These are phyloP conservation scores for Fusarium buharicum DNA, from an alignment of 2,329 filamentous ascomycete genomes.

Conservation along the genomic window DNA sequence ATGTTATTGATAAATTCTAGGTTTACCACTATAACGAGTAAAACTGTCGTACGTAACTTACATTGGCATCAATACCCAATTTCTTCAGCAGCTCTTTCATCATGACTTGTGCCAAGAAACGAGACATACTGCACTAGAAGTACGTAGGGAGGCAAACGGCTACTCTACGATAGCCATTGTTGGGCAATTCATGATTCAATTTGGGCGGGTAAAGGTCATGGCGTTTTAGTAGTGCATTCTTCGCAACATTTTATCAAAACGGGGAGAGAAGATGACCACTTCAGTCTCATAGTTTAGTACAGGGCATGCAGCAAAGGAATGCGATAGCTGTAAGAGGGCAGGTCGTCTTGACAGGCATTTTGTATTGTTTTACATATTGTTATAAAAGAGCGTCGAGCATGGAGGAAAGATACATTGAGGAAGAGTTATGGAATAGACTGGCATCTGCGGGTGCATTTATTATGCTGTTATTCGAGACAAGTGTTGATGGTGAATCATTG, in stretches of 20 bases:
- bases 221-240: conserved; percentile 44
- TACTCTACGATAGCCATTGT: conserved; percentile 15
- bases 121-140: conserved; percentile 12
- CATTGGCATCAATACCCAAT: conserved; percentile 19
- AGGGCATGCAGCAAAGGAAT: background rate
- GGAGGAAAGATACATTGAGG: background rate
- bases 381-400: conserved; percentile 10
- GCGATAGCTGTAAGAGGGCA: background rate
- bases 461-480: conserved; percentile 1
- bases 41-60: conserved; percentile 38
- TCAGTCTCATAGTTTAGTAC: conserved; percentile 1
- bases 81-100: conserved; percentile 15
- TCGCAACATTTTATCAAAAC: conserved; percentile 16
- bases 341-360: conserved; percentile 1
- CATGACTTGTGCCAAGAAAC: conserved; percentile 26
- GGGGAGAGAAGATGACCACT: conserved; percentile 7
- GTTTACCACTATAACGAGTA: conserved; percentile 93
- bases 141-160: background rate
- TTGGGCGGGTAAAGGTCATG: conserved; percentile 39
- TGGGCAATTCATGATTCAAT: conserved; percentile 32
- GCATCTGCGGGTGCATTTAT: conserved; percentile 4
- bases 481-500: background rate
- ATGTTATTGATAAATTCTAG: conserved; percentile 55
- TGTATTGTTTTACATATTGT: conserved; percentile 11
- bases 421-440: conserved; percentile 15